Percentiles rank a stretch among this genome's conserved stretches.
Evolutionary conservation across 441 rosid genomes (phyloP).

Genomic region (Kokia cookei): DNA sequence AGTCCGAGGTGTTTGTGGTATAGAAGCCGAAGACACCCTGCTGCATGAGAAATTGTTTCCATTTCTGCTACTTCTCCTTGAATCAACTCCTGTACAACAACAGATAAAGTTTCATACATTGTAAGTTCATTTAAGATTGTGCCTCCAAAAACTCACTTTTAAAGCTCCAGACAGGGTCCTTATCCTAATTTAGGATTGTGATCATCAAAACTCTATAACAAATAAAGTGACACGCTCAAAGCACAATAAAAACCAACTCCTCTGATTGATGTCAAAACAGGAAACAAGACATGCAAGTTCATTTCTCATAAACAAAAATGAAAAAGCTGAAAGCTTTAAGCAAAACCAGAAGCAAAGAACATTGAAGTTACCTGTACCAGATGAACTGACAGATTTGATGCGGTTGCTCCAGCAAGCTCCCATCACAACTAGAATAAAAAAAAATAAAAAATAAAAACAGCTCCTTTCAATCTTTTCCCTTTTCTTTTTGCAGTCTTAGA

Average conservation of each 20-base stretch:
- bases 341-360: not conserved
- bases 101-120: not conserved
- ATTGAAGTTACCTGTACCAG: constrained; percentile 35
- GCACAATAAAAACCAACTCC: not conserved
- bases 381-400: constrained; percentile 53
- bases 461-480: not conserved
- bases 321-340: not conserved
- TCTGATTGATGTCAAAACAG: not conserved
- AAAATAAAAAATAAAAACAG: constrained; percentile 12
- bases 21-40: constrained; percentile 35
- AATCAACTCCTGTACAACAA: constrained; percentile 39
- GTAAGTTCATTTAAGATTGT: not conserved
- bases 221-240: too few species aligned
- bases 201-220: not conserved
- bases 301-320: not conserved
- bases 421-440: constrained; percentile 19
- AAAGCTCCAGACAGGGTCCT: not conserved
- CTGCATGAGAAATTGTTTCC: constrained; percentile 29
- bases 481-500: not conserved
- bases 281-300: not conserved
- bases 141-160: not conserved
- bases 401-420: constrained; percentile 73
- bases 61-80: constrained; percentile 38
- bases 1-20: constrained; percentile 39
- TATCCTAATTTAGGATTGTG: not conserved